These are phyloP conservation scores for Rauvolfia tetraphylla DNA, from an alignment of 257 asterid genomes.

Conservation along the genomic window DNA sequence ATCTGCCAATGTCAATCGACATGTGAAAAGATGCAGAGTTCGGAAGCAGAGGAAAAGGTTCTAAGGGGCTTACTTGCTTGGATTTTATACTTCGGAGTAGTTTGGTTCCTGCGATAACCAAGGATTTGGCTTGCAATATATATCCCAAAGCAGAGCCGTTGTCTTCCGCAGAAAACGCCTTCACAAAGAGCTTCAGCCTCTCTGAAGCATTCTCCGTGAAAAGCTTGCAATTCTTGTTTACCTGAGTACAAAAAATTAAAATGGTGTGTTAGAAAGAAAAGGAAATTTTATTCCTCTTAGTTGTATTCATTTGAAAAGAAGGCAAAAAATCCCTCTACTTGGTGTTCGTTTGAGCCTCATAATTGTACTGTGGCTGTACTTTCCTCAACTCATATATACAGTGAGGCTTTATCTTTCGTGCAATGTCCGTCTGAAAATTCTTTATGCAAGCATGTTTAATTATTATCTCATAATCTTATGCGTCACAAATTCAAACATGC, in stretches of 20 bases:
- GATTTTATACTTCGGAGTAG: conserved; percentile 51
- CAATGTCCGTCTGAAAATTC: neutral
- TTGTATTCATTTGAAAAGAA: neutral
- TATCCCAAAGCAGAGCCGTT: conserved; percentile 36
- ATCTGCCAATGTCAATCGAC: neutral
- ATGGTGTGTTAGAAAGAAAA: neutral
- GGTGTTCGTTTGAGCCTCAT: neutral
- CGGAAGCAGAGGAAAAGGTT: neutral
- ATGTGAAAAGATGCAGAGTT: too few species aligned
- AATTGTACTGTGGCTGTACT: too few species aligned
- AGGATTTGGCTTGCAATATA: conserved; percentile 54
- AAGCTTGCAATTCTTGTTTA: conserved; percentile 51
- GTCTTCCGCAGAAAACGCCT: conserved; percentile 67
- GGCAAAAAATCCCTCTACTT: neutral
- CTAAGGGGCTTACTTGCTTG: conserved; percentile 52
- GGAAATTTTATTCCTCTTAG: neutral
- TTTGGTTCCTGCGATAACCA: conserved; percentile 44
- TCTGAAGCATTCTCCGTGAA: conserved; percentile 57
- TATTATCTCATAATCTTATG: neutral
- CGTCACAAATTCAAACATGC: neutral
- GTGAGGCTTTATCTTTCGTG: too few species aligned
- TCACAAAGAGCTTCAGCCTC: conserved; percentile 47
- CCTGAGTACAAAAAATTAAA: conserved; percentile 32
- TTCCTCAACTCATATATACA: too few species aligned
- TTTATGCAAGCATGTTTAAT: neutral